Conservation (phyloP, 1,139 yeast genomes). For the Zygoascus hellenicus region DNA sequence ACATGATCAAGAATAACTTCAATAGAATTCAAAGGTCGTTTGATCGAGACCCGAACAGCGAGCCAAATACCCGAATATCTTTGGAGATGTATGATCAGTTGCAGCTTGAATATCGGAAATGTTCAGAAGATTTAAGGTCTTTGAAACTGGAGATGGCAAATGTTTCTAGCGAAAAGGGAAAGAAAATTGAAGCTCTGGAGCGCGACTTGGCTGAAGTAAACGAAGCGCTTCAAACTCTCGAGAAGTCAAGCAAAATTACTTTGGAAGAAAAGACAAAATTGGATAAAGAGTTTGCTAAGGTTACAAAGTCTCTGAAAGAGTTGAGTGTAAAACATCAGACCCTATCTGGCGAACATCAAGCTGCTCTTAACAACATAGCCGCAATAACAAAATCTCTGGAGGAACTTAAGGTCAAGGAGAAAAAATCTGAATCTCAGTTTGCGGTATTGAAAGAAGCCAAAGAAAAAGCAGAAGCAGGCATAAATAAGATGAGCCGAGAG, state of each 20-base stretch:
- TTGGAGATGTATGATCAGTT: constrained; percentile 66
- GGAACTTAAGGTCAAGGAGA: constrained; percentile 32
- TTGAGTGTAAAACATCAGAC: constrained; percentile 13
- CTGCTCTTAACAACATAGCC: constrained; percentile 16
- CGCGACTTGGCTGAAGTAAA: constrained; percentile 14
- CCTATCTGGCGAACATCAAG: constrained; percentile 16
- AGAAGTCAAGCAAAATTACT: constrained; percentile 9
- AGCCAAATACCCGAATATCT: constrained; percentile 62
- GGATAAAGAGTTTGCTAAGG: constrained; percentile 3
- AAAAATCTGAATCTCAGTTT: constrained; percentile 38
- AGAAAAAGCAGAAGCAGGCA: constrained; percentile 74
- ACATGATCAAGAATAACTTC: constrained; percentile 63
- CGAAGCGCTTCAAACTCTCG: constrained; percentile 12
- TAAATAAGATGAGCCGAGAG: constrained; percentile 86
- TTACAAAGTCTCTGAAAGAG: constrained; percentile 15
- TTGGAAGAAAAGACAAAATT: not conserved
- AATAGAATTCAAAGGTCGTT: constrained; percentile 64
- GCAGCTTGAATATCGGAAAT: constrained; percentile 41
- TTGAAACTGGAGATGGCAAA: constrained; percentile 22
- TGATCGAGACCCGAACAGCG: constrained; percentile 65
- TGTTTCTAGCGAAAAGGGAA: constrained; percentile 17
- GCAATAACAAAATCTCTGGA: constrained; percentile 20
- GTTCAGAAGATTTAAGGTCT: constrained; percentile 30
- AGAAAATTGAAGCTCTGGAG: constrained; percentile 14
- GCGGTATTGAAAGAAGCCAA: constrained; percentile 43